phyloP scores from a whole-genome alignment of 2,329 filamentous ascomycete species.

The Chalaropsis thielavioides region DNA sequence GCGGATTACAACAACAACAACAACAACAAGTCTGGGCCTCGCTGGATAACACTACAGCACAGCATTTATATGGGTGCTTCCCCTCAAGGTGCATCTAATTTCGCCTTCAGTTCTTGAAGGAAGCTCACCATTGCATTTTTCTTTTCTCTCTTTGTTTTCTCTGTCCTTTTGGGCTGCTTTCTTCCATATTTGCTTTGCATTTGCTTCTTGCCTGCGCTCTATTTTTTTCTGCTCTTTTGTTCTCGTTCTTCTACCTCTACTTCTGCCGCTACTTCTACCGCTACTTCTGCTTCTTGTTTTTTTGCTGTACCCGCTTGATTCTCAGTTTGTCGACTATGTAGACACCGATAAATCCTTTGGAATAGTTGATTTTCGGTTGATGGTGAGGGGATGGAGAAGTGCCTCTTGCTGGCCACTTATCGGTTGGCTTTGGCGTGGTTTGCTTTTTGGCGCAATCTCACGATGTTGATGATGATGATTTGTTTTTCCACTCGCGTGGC shows the following conservation, averaged over 20 bases:
- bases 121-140: not conserved
- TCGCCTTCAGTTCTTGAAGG: not conserved
- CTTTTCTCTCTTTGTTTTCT: not conserved
- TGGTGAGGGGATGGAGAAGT: not conserved
- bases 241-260: not conserved
- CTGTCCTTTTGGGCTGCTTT: not conserved
- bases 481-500: not conserved
- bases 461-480: not conserved
- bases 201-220: not conserved
- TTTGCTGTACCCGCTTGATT: no score
- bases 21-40: not conserved
- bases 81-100: not conserved
- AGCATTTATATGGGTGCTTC: not conserved
- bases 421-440: not conserved
- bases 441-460: not conserved
- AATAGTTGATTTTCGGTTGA: not conserved
- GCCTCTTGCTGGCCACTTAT: not conserved
- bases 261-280: not conserved
- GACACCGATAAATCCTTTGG: not conserved
- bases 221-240: not conserved
- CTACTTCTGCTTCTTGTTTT: not conserved
- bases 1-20: not conserved
- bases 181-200: not conserved
- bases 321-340: not conserved
- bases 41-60: constrained; percentile 5